Evolutionary conservation across 1,284 basidiomycete species (phyloP).

Genomic region (Wallemia ichthyophaga): DNA sequence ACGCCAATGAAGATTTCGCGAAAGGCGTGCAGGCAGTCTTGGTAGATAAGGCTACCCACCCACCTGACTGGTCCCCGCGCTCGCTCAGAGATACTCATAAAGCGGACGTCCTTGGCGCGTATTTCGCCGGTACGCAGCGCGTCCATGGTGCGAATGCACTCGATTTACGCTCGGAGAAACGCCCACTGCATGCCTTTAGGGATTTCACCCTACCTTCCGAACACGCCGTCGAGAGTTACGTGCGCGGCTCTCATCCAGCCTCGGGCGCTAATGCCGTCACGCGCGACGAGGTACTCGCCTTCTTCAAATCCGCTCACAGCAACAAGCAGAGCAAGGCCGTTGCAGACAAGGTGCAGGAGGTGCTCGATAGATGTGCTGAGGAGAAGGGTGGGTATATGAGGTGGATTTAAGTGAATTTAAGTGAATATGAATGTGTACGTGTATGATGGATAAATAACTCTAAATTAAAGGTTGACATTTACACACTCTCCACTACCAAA

Average conservation of each 20-base stretch:
- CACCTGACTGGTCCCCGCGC: conserved; percentile 35
- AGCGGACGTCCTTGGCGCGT: conserved; percentile 24
- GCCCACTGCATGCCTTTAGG: conserved; percentile 9
- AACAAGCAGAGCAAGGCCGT: conserved; percentile 34
- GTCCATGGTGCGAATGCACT: conserved; percentile 25
- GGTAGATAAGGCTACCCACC: conserved; percentile 26
- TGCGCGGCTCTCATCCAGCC: conserved; percentile 25
- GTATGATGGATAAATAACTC: too few species aligned
- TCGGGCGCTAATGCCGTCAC: conserved; percentile 30
- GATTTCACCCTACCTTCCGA: conserved; percentile 34
- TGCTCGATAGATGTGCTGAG: conserved; percentile 21
- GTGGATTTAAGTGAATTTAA: conserved; percentile 4
- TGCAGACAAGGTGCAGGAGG: conserved; percentile 38
- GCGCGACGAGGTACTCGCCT: conserved; percentile 27
- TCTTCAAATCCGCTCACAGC: conserved; percentile 22
- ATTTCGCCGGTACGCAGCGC: conserved; percentile 26
- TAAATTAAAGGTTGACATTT: not conserved
- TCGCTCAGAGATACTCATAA: conserved; percentile 26
- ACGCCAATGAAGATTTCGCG: conserved; percentile 43
- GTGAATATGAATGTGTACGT: not conserved
- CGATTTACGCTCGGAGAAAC: conserved; percentile 12
- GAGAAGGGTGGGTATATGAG: conserved; percentile 6
- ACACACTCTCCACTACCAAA: not conserved
- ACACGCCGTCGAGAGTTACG: conserved; percentile 28
- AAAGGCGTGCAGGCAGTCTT: conserved; percentile 48